These are phyloP conservation scores for Saposhnikovia divaricata DNA, from an alignment of 129 eudicot genomes.

Conservation along the genomic window DNA sequence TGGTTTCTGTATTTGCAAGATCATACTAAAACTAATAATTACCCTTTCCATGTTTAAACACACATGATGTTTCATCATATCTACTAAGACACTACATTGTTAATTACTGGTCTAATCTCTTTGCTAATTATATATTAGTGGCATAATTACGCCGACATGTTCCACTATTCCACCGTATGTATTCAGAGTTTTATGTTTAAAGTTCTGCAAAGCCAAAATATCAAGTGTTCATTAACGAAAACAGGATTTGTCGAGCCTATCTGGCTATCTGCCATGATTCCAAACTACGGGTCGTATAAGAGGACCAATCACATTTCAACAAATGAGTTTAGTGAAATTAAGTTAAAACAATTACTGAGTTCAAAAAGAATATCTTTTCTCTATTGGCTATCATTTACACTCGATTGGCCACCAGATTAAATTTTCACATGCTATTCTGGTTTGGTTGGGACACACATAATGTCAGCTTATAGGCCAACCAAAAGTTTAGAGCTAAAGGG, in stretches of 20 bases:
- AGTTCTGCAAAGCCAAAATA: not conserved
- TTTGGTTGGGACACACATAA: conserved; percentile 15
- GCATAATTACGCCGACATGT: conserved; percentile 6
- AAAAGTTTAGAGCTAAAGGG: conserved; percentile 12
- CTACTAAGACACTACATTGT: not conserved
- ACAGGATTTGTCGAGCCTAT: not conserved
- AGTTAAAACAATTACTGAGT: conserved; percentile 5
- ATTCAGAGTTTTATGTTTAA: not conserved
- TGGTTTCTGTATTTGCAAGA: not conserved
- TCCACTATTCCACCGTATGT: not conserved
- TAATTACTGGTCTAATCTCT: conserved; percentile 5
- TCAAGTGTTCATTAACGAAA: not conserved
- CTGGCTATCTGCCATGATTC: not conserved
- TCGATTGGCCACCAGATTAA: conserved; percentile 1
- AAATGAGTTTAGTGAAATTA: conserved; percentile 9
- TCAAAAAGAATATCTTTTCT: not conserved
- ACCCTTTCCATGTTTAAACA: conserved; percentile 9
- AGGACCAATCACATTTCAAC: conserved; percentile 15
- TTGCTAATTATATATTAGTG: not conserved
- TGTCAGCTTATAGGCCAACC: conserved; percentile 2
- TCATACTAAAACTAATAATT: not conserved
- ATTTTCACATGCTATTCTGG: conserved; percentile 1
- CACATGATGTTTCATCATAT: conserved; percentile 12
- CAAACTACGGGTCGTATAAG: not conserved
- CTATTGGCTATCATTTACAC: conserved; percentile 1